Conservation (phyloP, 2,329 filamentous ascomycete species). For the Nothomitra cinnamomea region DNA sequence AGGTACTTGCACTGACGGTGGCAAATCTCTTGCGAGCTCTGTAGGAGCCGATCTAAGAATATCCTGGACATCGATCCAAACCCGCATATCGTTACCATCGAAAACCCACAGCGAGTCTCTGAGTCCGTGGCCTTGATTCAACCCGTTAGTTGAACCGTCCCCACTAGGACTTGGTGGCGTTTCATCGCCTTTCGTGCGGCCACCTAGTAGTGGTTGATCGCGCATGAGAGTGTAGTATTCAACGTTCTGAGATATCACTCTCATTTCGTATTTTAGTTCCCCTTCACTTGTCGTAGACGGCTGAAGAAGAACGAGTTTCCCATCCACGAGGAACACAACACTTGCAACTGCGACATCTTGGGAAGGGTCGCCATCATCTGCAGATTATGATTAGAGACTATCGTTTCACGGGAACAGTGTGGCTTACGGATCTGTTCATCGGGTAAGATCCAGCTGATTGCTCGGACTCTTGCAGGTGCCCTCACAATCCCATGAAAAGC, state of each 20-base stretch:
- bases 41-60: constrained; percentile 54
- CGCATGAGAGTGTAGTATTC: constrained; percentile 90
- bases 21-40: constrained; percentile 51
- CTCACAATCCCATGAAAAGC: constrained; percentile 92
- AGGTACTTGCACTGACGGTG: constrained; percentile 56
- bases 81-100: constrained; percentile 68
- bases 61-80: constrained; percentile 80
- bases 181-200: constrained; percentile 12
- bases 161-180: constrained; percentile 11
- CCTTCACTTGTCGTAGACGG: constrained; percentile 69
- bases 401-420: neutral
- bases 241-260: constrained; percentile 85
- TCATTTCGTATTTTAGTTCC: constrained; percentile 94
- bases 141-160: constrained; percentile 14
- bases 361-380: constrained; percentile 75
- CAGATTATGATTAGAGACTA: neutral
- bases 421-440: constrained; percentile 62
- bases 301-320: constrained; percentile 82
- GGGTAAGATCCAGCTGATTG: constrained; percentile 88
- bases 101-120: constrained; percentile 90
- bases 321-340: constrained; percentile 91
- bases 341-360: constrained; percentile 89
- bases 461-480: constrained; percentile 78
- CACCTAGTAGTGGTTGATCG: constrained; percentile 40
- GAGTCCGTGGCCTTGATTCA: constrained; percentile 37